These are phyloP conservation scores for Boeremia exigua DNA, from an alignment of 2,329 filamentous ascomycete species.

Conservation along the genomic window DNA sequence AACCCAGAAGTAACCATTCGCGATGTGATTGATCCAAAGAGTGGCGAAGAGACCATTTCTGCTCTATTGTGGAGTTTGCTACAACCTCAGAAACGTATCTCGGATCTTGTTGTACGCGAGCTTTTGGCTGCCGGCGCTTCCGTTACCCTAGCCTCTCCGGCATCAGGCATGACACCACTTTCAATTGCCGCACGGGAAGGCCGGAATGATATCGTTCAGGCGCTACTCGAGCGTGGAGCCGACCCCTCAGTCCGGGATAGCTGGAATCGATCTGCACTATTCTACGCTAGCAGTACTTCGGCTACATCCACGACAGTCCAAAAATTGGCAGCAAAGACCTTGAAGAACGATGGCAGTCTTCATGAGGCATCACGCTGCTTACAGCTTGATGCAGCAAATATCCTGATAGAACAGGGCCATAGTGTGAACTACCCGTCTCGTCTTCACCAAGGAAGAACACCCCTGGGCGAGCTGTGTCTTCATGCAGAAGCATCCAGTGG, in stretches of 20 bases:
- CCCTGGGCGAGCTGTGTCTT: slow-evolving; percentile 68
- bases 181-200: slow-evolving; percentile 65
- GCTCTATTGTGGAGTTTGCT: slow-evolving; percentile 67
- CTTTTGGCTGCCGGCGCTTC: slow-evolving; percentile 64
- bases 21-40: slow-evolving; percentile 54
- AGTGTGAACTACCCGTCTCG: slow-evolving; percentile 70
- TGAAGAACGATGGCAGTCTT: slow-evolving; percentile 69
- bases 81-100: slow-evolving; percentile 68
- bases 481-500: slow-evolving; percentile 57
- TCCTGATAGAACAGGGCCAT: slow-evolving; percentile 65
- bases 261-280: slow-evolving; percentile 64
- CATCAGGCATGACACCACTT: slow-evolving; percentile 63
- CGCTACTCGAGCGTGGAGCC: slow-evolving; percentile 63
- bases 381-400: slow-evolving; percentile 62
- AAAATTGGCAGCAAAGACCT: slow-evolving; percentile 62
- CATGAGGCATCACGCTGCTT: slow-evolving; percentile 69
- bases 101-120: slow-evolving; percentile 63
- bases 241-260: slow-evolving; percentile 66
- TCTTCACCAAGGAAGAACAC: slow-evolving; percentile 67
- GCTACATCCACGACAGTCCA: slow-evolving; percentile 32
- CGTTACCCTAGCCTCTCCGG: slow-evolving; percentile 61
- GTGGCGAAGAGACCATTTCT: slow-evolving; percentile 62
- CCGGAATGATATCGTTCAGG: slow-evolving; percentile 63
- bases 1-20: slow-evolving; percentile 52
- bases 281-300: slow-evolving; percentile 61